phyloP scores from a whole-genome alignment of 176 grass and related monocot genomes.

The Cocos nucifera region DNA sequence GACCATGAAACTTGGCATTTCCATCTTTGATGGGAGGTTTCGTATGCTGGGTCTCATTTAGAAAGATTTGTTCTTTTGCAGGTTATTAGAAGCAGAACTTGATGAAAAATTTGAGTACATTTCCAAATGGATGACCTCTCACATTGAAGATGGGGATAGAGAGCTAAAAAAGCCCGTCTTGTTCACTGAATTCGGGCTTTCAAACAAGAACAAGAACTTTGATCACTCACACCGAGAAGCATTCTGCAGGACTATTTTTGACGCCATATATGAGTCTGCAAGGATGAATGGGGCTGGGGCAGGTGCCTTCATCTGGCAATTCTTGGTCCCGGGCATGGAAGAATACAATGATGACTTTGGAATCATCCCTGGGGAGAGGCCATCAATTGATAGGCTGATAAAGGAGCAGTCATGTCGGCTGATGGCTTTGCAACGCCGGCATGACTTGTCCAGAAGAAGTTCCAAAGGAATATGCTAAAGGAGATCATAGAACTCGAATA shows the following conservation, averaged over 20 bases:
- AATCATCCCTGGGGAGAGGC: conserved; percentile 56
- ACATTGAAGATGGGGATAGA: conserved; percentile 72
- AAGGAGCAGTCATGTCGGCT: conserved; percentile 83
- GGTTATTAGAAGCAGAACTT: conserved; percentile 39
- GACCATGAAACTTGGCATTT: no score
- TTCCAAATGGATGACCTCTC: conserved; percentile 53
- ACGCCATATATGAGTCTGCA: conserved; percentile 51
- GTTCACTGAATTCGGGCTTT: conserved; percentile 85
- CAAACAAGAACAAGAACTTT: conserved; percentile 43
- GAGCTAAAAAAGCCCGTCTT: conserved; percentile 77
- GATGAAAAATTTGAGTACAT: conserved; percentile 68
- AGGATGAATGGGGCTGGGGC: conserved; percentile 42
- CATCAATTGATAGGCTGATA: conserved; percentile 51
- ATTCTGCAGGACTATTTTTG: conserved; percentile 65
- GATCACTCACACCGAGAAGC: conserved; percentile 48
- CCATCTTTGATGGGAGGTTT: no score
- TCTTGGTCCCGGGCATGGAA: conserved; percentile 69
- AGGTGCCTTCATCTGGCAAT: conserved; percentile 76
- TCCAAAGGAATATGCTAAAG: conserved; percentile 29
- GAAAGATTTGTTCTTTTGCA: conserved; percentile 16
- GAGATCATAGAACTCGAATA: no score
- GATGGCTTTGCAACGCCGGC: conserved; percentile 28
- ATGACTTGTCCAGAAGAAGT: conserved; percentile 18
- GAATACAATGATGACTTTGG: conserved; percentile 58
- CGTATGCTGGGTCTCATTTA: no score